Evolutionary conservation across 2,329 filamentous ascomycete genomes (phyloP).

Genomic region (Fusarium sp.): DNA sequence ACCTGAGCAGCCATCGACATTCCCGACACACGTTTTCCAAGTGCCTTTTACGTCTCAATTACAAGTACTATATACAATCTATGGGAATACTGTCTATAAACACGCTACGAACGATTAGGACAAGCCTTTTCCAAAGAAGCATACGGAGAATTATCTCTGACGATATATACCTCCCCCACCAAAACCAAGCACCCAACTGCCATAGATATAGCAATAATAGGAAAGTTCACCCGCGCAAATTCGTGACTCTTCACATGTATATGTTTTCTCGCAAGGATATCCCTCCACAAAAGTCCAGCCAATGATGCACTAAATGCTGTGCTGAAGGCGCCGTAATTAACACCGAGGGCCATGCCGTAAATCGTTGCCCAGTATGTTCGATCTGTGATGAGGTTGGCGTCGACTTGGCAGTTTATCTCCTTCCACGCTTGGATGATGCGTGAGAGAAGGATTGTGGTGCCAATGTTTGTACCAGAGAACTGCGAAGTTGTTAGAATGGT

Average conservation of each 20-base stretch:
- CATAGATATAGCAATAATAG: constrained; percentile 78
- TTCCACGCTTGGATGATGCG: constrained; percentile 78
- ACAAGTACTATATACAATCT: not conserved
- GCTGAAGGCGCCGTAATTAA: constrained; percentile 81
- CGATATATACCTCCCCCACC: constrained; percentile 72
- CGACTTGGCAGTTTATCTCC: constrained; percentile 62
- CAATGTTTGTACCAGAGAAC: constrained; percentile 83
- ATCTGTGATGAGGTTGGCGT: constrained; percentile 65
- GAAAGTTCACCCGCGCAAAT: constrained; percentile 76
- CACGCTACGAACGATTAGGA: not conserved
- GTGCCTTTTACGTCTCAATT: too few species aligned
- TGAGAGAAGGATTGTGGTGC: constrained; percentile 78
- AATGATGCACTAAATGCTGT: constrained; percentile 78
- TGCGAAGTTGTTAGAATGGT: constrained; percentile 46
- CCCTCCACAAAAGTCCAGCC: constrained; percentile 78
- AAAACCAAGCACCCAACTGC: constrained; percentile 71
- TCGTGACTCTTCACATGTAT: constrained; percentile 73
- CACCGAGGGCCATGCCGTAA: constrained; percentile 79
- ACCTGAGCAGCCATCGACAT: too few species aligned
- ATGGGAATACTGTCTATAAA: not conserved
- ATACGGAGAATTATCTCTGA: constrained; percentile 35
- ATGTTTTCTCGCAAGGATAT: constrained; percentile 75
- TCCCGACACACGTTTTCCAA: too few species aligned
- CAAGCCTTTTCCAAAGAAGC: constrained; percentile 6
- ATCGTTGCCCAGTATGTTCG: constrained; percentile 80